phyloP scores from a whole-genome alignment of 441 rosid species.

The Flueggea neowawraea region DNA sequence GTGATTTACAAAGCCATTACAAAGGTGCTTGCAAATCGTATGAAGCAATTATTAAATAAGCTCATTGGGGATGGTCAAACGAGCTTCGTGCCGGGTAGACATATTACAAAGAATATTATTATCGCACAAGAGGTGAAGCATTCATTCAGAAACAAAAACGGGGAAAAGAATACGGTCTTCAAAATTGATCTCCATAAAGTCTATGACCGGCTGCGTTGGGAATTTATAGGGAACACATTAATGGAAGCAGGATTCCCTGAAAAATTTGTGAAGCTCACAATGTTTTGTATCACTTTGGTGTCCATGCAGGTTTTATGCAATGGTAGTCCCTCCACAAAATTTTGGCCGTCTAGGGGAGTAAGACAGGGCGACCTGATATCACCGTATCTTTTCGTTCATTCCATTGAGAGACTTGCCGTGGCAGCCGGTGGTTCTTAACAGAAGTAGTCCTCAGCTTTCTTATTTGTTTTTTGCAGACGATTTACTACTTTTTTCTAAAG shows the following conservation, averaged over 20 bases:
- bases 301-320: neutral
- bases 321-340: too few species aligned
- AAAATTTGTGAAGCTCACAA: too few species aligned
- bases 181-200: too few species aligned
- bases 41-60: neutral
- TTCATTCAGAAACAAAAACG: neutral
- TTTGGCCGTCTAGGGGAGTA: neutral
- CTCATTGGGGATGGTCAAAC: too few species aligned
- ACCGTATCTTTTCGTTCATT: neutral
- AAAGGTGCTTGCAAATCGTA: neutral
- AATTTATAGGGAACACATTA: too few species aligned
- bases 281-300: too few species aligned
- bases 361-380: neutral
- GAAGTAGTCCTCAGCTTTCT: neutral
- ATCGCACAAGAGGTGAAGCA: neutral
- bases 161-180: neutral
- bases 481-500: neutral
- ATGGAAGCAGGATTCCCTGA: too few species aligned
- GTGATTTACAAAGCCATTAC: neutral
- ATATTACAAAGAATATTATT: neutral
- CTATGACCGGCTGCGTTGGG: too few species aligned
- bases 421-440: neutral
- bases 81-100: neutral
- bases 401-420: neutral
- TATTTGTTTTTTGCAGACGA: slow-evolving; percentile 2